A percentile compares a stretch with the other conserved stretches of the same genome.
These are phyloP conservation scores for Backusella macrospora DNA, from an alignment of 192 early-diverging fungal genomes.

Conservation along the genomic window DNA sequence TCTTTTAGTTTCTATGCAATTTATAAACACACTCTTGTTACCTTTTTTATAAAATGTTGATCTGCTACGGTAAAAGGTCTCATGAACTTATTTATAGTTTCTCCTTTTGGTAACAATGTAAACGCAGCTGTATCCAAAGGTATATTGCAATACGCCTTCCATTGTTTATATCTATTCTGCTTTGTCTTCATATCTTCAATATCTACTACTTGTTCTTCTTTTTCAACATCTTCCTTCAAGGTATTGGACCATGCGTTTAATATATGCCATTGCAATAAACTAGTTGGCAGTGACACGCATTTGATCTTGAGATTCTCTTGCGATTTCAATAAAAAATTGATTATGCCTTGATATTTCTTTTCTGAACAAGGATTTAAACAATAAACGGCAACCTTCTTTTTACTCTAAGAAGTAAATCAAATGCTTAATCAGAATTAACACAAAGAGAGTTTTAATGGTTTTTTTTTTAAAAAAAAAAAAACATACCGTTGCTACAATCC, in stretches of 20 bases:
- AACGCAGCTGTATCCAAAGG: not conserved
- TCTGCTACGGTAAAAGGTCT: not conserved
- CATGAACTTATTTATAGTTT: not conserved
- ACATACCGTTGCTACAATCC: not conserved
- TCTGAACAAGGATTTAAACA: not conserved
- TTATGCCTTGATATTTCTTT: not conserved
- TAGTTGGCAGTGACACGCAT: not conserved
- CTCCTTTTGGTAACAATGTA: not conserved
- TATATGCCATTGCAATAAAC: not conserved
- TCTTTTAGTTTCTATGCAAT: not conserved
- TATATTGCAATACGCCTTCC: not conserved
- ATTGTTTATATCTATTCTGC: not conserved
- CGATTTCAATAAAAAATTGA: not conserved
- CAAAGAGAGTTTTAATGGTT: not conserved
- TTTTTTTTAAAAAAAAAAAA: not conserved
- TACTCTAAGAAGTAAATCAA: not conserved
- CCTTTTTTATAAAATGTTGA: not conserved
- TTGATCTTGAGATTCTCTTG: constrained; percentile 2
- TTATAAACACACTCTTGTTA: not conserved
- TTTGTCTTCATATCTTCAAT: too few relatives aligned
- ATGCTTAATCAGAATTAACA: not conserved
- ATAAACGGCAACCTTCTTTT: not conserved
- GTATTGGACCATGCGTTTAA: not conserved
- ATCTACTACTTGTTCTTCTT: too few relatives aligned
- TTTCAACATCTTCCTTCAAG: not conserved